These are phyloP conservation scores for Pseudozyma tsukubaensis DNA, from an alignment of 1,284 basidiomycete genomes.

Conservation along the genomic window DNA sequence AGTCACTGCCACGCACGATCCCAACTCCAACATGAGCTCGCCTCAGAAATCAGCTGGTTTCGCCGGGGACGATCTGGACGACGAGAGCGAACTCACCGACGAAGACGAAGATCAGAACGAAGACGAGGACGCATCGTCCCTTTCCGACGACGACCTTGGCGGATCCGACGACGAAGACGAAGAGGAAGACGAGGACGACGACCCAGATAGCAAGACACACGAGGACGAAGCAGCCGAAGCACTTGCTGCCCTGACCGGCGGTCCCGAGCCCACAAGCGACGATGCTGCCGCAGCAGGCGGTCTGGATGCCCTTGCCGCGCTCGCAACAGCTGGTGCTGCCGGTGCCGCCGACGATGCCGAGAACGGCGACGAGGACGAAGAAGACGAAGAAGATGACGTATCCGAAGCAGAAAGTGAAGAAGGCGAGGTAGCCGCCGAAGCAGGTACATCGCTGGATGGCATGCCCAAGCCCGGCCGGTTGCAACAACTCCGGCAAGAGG, in stretches of 20 bases:
- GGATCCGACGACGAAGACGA: constrained; percentile 49
- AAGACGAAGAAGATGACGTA: constrained; percentile 42
- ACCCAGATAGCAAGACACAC: constrained; percentile 35
- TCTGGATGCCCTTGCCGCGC: constrained; percentile 58
- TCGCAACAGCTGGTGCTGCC: constrained; percentile 47
- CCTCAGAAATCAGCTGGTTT: constrained; percentile 51
- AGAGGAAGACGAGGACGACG: constrained; percentile 39
- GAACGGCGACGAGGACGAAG: constrained; percentile 29
- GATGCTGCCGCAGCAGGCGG: constrained; percentile 41
- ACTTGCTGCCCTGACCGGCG: constrained; percentile 53
- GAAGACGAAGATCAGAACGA: constrained; percentile 51
- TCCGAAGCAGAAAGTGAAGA: constrained; percentile 33
- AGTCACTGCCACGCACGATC: constrained; percentile 31
- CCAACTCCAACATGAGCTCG: constrained; percentile 45
- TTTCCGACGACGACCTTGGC: constrained; percentile 47
- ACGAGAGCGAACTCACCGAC: constrained; percentile 60
- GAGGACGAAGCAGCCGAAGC: constrained; percentile 59
- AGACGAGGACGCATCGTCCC: constrained; percentile 44
- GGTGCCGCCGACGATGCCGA: constrained; percentile 22
- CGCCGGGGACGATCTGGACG: constrained; percentile 57
- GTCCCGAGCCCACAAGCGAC: constrained; percentile 20
- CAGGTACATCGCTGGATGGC: constrained; percentile 2
- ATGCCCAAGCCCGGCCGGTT: constrained; percentile 31
- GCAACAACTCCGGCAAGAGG: constrained; percentile 31
- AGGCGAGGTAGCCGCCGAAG: constrained; percentile 9